phyloP scores from a whole-genome alignment of 495 filamentous ascomycete genomes.

The Friedmanniomyces endolithicus region DNA sequence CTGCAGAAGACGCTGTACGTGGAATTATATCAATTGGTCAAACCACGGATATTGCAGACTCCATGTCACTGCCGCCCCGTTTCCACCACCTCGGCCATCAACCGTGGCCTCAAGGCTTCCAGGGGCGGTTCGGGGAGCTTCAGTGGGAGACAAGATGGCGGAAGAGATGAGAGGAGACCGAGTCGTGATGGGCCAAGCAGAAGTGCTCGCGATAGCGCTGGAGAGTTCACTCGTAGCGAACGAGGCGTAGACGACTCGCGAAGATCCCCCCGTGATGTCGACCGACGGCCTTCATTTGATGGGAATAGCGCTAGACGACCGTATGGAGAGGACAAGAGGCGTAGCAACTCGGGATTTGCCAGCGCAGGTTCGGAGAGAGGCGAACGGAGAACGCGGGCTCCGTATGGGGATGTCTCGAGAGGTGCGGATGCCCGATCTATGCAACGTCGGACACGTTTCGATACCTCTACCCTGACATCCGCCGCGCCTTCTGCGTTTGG shows the following conservation, averaged over 20 bases:
- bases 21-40: neutral
- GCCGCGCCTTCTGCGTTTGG: neutral
- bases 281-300: neutral
- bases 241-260: neutral
- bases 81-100: conserved; percentile 46
- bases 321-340: neutral
- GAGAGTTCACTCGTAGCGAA: neutral
- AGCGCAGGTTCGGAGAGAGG: neutral
- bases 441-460: neutral
- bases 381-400: neutral
- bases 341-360: neutral
- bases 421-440: neutral
- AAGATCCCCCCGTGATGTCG: neutral
- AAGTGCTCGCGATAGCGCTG: neutral
- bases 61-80: conserved; percentile 19
- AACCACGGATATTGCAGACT: neutral
- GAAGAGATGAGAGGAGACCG: neutral
- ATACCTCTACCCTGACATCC: neutral
- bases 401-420: neutral
- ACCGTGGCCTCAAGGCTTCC: conserved; percentile 35
- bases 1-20: neutral
- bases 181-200: neutral
- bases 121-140: neutral
- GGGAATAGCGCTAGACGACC: neutral
- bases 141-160: neutral